phyloP scores from a whole-genome alignment of 169 alveolate species.

The Nephromyces sp. region DNA sequence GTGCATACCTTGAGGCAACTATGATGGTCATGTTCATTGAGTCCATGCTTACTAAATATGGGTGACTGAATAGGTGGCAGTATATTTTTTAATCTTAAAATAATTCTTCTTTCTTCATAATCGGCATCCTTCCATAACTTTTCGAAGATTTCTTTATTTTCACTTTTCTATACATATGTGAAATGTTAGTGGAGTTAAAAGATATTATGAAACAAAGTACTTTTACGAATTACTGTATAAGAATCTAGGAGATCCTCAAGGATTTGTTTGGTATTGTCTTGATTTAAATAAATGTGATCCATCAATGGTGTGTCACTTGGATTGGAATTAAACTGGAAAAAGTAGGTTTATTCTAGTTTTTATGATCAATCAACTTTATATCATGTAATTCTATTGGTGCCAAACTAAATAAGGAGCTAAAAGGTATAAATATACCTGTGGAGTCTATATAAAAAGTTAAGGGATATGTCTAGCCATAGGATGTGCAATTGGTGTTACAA shows the following conservation, averaged over 20 bases:
- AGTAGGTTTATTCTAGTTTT: no score
- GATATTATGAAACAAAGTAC: background rate
- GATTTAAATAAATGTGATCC: constrained; percentile 2
- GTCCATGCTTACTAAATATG: constrained; percentile 10
- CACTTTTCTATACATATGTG: background rate
- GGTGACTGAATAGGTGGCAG: constrained; percentile 22
- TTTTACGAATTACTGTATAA: constrained; percentile 13
- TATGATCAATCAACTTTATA: no score
- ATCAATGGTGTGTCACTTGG: no score
- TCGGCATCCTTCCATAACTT: constrained; percentile 12
- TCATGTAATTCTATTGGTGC: no score
- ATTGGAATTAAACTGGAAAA: no score
- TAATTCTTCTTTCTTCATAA: constrained; percentile 10
- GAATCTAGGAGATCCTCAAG: constrained; percentile 20
- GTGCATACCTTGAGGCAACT: background rate
- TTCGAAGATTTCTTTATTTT: background rate
- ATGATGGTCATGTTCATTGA: background rate
- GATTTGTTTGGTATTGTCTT: constrained; percentile 9
- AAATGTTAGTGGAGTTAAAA: background rate
- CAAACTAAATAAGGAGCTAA: no score
- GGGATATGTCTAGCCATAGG: no score
- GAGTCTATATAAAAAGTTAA: no score
- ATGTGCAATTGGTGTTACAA: no score
- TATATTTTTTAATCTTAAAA: constrained; percentile 12
- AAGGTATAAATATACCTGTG: no score